phyloP scores from a whole-genome alignment of 208 protist genomes.

The Leishmania mexicana region DNA sequence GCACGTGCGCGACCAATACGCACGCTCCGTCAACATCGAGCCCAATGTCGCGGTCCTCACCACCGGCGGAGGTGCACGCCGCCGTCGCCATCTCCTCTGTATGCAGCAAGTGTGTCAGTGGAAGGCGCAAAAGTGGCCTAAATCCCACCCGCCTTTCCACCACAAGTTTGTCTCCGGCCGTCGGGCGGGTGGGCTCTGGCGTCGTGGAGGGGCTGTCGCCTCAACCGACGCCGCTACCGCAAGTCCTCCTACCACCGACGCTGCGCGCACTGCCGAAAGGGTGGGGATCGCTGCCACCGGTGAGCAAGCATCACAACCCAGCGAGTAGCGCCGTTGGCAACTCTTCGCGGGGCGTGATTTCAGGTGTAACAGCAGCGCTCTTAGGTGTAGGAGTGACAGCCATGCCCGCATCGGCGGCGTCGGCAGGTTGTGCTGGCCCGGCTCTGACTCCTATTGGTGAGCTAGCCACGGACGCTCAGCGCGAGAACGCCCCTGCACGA shows the following conservation, averaged over 20 bases:
- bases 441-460: neutral
- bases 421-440: too few relatives aligned
- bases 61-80: neutral
- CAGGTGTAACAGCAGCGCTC: neutral
- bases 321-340: neutral
- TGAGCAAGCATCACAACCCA: neutral
- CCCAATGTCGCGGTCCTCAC: too few relatives aligned
- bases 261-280: slow-evolving; percentile 1
- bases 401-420: neutral
- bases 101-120: neutral
- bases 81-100: neutral
- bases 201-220: neutral
- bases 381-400: neutral
- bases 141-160: neutral
- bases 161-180: neutral
- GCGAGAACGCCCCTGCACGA: neutral
- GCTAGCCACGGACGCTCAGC: neutral
- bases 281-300: neutral
- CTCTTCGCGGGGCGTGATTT: neutral
- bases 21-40: neutral
- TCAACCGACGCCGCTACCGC: neutral
- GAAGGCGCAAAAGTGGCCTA: neutral
- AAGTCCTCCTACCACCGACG: neutral
- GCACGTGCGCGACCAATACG: neutral
- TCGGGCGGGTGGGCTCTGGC: neutral